Percentiles rank a stretch among this genome's conserved stretches.
Evolutionary conservation across 2,329 filamentous ascomycete species (phyloP).

Genomic region (Sclerotinia subarctica): DNA sequence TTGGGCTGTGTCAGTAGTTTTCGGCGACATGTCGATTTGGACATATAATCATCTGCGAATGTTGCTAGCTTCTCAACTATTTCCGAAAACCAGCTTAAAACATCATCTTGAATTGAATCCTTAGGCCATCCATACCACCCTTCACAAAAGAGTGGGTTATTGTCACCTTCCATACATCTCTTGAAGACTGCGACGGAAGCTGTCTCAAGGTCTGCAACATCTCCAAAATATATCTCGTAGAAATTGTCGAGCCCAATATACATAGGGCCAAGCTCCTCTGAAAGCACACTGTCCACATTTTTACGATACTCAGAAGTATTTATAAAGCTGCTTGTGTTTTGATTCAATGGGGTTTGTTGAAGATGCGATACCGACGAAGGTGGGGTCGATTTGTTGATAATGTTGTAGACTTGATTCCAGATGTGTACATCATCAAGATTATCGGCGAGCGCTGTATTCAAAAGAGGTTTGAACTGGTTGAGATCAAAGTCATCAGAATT

Average conservation of each 20-base stretch:
- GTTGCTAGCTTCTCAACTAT: slow-evolving; percentile 30
- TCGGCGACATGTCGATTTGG: background rate
- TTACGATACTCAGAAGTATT: slow-evolving; percentile 20
- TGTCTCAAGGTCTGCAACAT: background rate
- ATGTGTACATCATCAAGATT: slow-evolving; percentile 23
- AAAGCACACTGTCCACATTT: slow-evolving; percentile 22
- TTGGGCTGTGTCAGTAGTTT: slow-evolving; percentile 21
- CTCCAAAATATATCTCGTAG: slow-evolving; percentile 18
- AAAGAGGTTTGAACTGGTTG: slow-evolving; percentile 22
- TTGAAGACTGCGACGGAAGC: background rate
- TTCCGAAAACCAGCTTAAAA: slow-evolving; percentile 31
- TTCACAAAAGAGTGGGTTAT: background rate
- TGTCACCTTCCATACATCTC: background rate
- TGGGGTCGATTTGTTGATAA: slow-evolving; percentile 25
- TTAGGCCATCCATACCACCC: background rate
- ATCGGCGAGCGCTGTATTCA: slow-evolving; percentile 25
- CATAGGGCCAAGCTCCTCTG: slow-evolving; percentile 30
- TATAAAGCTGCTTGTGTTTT: slow-evolving; percentile 23
- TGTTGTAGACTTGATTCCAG: slow-evolving; percentile 12
- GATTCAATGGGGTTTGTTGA: background rate
- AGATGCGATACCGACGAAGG: slow-evolving; percentile 11
- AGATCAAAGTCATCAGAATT: slow-evolving; percentile 14
- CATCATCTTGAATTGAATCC: slow-evolving; percentile 24
- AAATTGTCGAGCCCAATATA: slow-evolving; percentile 23
- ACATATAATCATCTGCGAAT: slow-evolving; percentile 30